Evolutionary conservation across 305 asterid genomes (phyloP).

Genomic region (Fraxinus dipetala): DNA sequence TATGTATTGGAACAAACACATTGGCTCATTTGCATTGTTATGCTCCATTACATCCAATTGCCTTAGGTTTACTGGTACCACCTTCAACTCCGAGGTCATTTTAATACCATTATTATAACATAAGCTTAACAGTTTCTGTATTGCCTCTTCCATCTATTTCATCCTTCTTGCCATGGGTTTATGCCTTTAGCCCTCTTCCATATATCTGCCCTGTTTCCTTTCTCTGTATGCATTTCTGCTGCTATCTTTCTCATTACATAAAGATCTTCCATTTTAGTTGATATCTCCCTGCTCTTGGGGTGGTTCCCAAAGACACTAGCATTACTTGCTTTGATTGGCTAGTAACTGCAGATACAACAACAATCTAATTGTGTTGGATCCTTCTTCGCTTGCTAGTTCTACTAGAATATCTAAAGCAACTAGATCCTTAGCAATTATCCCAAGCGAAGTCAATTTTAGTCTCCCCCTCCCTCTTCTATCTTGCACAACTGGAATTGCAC

Average conservation of each 20-base stretch:
- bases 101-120: not conserved
- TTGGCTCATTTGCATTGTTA: not conserved
- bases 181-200: not conserved
- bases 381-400: not conserved
- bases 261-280: not conserved
- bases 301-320: not conserved
- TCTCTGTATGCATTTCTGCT: not conserved
- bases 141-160: not conserved
- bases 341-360: not conserved
- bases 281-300: not conserved
- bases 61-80: not conserved
- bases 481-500: not conserved
- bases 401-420: not conserved
- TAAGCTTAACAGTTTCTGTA: not conserved
- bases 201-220: not conserved
- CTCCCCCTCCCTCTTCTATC: not conserved
- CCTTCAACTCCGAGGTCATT: not conserved
- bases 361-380: not conserved
- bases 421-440: not conserved
- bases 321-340: not conserved
- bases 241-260: not conserved
- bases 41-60: not conserved
- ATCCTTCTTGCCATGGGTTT: slow-evolving; percentile 1
- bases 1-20: not conserved
- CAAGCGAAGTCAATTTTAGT: not conserved